Evolutionary conservation across 2,329 filamentous ascomycete species (phyloP), one percentile per base, ranked within the genome.

Genomic region (Teratosphaeria nubilosa): DNA sequence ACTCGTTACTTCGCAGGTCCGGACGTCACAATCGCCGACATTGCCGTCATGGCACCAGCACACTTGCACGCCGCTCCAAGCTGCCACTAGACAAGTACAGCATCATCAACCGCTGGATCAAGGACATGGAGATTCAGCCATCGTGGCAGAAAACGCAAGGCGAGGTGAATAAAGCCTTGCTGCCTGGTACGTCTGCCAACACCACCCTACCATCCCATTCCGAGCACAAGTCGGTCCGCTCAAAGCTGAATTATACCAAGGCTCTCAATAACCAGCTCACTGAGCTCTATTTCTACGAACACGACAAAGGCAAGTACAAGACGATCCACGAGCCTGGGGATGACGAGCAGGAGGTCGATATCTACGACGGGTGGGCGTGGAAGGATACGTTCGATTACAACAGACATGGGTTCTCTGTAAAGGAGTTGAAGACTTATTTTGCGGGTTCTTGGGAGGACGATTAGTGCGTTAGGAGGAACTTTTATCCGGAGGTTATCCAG

Each of bases 401-500:
- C 63, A 71, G 67, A 50, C 70, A 79, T 56, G 78, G 78, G 0
- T 80, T 80, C 56, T 70, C 76, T 34, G 61, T 77, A 6, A 71
- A 76, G 57, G 68, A 74, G 25, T 76, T 79, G 56, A 59, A 69
- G 22, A 73, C 72, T 10, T 60, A 60, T 2, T 74, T 74, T 27
- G 16, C 51, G 30, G 56, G 58, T 56, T 68, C 70, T 20, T 78
- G 76, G 65, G 65, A 74, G 53, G 72, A 78, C 24, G 72, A 78
- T 3, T 72, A 75, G 10, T 60, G 68, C n/a, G 74, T 79, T 24
- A 68, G 70, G 53, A 59, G 63, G 1, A 64, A 72, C 3, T 79
- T 79, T 59, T 80, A 79, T 56, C 74, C 76, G 0, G 75, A 79
- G 60, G 72, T 77, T 16, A 77, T 79, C 31, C 70, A 76, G 22